Evolutionary conservation across 2,329 filamentous ascomycete species (phyloP), one percentile per base, ranked within the genome.

Genomic region (Apiospora phragmitis): DNA sequence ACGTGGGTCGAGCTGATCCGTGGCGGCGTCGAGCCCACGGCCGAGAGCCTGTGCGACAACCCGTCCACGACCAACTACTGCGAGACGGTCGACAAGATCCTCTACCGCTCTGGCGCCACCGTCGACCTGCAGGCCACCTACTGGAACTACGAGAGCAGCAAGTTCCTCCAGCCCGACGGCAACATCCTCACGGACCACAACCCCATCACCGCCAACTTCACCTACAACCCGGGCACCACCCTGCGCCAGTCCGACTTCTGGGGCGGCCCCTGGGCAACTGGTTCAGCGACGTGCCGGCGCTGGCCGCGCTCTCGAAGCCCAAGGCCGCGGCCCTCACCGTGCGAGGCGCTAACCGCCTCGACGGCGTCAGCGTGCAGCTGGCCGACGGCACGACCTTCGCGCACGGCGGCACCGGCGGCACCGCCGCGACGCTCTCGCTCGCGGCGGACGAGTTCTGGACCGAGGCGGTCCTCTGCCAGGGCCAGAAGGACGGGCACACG

Each of bases 21-120:
- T 18, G 79, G 77, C 32, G 87, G 87, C 14, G 79, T 82, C 12
- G 80, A 83, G 38, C 88, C 89, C 0, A 78, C 81, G 16, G 74
- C 75, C 41, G 81, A 87, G 74, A 72, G 79, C 26, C 70, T 88
- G 21, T 93, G 91, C 79, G 79, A 79, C n/a, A 91, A 90, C 74
- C 90, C 90, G 0, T 85, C 85, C 41, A 81, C 82, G 0, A 84
- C 80, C 65, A 84, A 84, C 75, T 77, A 79, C 5, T 93, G 91
- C 79, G 91, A 93, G 81, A 89, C 86, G 3, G 89, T 92, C 47
- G 91, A 92, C 80, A 93, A 92, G 80, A 82, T 91, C 65, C 87
- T 91, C 74, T 91, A 89, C 81, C 86, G 89, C 47, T 83, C 84
- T 42, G 84, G 83, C 24, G 75, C 83, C n/a, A 74, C 85, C 4